Base-by-base conservation (phyloP, 768 basidiomycete species). In the Hemileccinum rubropunctum region DNA sequence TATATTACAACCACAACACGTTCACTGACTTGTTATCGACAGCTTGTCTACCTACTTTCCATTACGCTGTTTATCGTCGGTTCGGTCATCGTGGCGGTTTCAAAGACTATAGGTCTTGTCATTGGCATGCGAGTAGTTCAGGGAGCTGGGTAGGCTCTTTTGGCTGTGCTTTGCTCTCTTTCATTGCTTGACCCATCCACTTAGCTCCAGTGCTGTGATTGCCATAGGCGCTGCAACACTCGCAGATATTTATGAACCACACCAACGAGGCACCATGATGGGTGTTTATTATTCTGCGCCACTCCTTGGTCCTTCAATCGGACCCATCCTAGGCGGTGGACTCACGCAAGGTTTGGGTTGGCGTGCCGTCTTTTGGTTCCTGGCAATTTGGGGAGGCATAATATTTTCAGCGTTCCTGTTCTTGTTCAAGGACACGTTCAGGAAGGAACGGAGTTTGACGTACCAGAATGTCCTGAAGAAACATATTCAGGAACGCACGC, bases 351-450 rank as follows among this genome's bases (percentile, higher is more conserved):
- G 73, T 0, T 81, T 85, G 61, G 74, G 70, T 50, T 95, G 94
- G 94, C 80, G 92, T 30, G 82, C 86, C 1, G 80, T 88, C 1
- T 92, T 95, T 68, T 94, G 88, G 81, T 91, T 94, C 63, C 74
- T 94, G 32, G 73, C 79, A 2, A 83, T 86, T 26, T 76, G 83
- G 55, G 79, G 80, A 6, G 83, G 81, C 0, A 38, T 75, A 13
- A 79, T 77, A 48, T 72, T 81, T 49, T 34, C 79, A 18, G 69
- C 76, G 14, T 90, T 91, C 65, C 50, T 88, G 30, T 63, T 84
- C n/a, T 69, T 84, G 60, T 90, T 93, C 73, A 79, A 78, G 47
- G 91, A 97, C 61, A 92, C 91, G 0, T 95, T 89, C 70, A 79
- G 93, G 28, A 76, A 77, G 53, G 90, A 95, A 59, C 83, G 94